Conservation (phyloP, 2,329 filamentous ascomycete species). For the Colletotrichum tofieldiae region DNA sequence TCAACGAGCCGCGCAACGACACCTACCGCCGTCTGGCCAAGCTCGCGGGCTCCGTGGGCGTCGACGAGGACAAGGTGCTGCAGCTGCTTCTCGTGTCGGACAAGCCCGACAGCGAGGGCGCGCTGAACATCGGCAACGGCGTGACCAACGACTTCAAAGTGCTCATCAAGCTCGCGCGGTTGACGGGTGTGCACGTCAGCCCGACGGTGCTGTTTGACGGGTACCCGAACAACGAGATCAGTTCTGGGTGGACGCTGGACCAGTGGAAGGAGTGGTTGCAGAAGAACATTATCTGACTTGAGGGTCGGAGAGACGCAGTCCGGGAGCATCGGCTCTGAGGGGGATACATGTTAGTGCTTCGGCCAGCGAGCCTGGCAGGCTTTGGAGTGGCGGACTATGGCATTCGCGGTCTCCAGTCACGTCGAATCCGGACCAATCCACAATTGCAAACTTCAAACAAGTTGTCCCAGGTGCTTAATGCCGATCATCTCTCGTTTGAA, state of each 20-base stretch:
- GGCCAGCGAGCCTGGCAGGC: not conserved
- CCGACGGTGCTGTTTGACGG: constrained; percentile 93
- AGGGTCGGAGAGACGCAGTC: not conserved
- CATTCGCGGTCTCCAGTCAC: not conserved
- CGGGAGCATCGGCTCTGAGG: constrained; percentile 24
- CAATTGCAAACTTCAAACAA: too few relatives aligned
- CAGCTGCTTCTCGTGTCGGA: constrained; percentile 78
- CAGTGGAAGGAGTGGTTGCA: constrained; percentile 91
- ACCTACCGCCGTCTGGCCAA: constrained; percentile 86
- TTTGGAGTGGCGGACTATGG: not conserved
- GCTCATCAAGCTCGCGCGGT: constrained; percentile 83
- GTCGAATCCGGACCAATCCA: not conserved
- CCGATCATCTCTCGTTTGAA: not conserved
- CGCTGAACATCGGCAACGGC: constrained; percentile 83
- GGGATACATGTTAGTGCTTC: not conserved
- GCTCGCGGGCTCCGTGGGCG: constrained; percentile 78
- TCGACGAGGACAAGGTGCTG: constrained; percentile 81
- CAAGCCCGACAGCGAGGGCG: constrained; percentile 76
- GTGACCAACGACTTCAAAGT: constrained; percentile 90
- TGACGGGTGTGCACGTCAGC: constrained; percentile 90
- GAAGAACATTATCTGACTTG: constrained; percentile 63
- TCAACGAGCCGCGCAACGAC: constrained; percentile 86
- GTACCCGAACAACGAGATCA: constrained; percentile 83
- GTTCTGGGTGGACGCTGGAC: constrained; percentile 81
- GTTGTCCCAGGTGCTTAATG: not conserved